Conservation (phyloP, 164 flowering plant species). For the Vitis amurensis region DNA sequence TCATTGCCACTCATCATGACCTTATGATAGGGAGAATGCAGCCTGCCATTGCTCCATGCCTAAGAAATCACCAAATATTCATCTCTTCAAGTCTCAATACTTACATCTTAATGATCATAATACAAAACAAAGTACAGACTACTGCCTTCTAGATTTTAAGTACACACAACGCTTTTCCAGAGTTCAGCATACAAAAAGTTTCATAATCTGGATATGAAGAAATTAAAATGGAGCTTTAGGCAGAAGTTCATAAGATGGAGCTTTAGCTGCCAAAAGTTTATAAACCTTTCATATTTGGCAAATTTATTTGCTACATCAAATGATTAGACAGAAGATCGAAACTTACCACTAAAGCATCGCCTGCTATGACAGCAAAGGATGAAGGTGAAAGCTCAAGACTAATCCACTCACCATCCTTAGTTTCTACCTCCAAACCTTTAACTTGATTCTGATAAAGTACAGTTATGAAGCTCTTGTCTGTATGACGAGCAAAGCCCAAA, state of each 20-base stretch:
- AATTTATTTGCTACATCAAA: neutral
- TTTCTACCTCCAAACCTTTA: conserved; percentile 23
- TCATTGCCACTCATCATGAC: conserved; percentile 19
- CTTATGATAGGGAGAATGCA: conserved; percentile 21
- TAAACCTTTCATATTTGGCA: too few species aligned
- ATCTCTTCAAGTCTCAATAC: too few species aligned
- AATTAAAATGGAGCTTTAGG: too few species aligned
- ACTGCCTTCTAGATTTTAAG: too few species aligned
- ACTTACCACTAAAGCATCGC: conserved; percentile 25
- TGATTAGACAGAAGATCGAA: neutral
- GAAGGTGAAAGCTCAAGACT: conserved; percentile 24
- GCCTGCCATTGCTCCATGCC: conserved; percentile 31
- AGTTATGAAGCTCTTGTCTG: conserved; percentile 31
- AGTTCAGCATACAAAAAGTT: too few species aligned
- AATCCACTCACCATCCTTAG: conserved; percentile 27
- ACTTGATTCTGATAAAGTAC: conserved; percentile 31
- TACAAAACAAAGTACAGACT: too few species aligned
- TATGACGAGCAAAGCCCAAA: conserved; percentile 19
- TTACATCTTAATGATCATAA: too few species aligned
- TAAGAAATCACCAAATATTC: neutral
- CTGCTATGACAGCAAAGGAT: conserved; percentile 27
- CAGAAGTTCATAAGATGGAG: too few species aligned
- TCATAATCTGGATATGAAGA: too few species aligned
- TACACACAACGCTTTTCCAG: too few species aligned
- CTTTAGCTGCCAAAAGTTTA: too few species aligned